Evolutionary conservation across 179 eudicot species (phyloP), one percentile per base, ranked within the genome.

Genomic region (Silene vulgaris): DNA sequence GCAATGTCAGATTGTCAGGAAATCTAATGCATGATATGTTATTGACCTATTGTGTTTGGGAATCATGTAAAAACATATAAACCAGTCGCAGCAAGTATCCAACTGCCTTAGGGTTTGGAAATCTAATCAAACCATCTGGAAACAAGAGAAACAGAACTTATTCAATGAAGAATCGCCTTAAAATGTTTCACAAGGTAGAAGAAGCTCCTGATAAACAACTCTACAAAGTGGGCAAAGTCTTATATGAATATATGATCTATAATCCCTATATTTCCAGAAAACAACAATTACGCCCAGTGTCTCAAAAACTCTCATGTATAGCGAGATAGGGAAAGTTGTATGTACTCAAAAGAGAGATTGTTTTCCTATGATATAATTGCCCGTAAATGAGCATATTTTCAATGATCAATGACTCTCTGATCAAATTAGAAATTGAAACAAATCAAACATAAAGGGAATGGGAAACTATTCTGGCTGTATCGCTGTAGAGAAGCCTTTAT

Each of bases 1-100:
- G 12, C 28, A 35, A 35, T 32, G 61, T 74, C 50, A 43, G 50
- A 23, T 23, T 32, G 61, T 74, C 50, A 43, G 50, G 50, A 74
- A 37, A 50, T 48, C 23, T 35, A 14, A 54, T 61, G 20, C 8
- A 67, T 4, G n/a, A 73, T 57, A 59, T 3, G 16, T 19, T 19
- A 40, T 11, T 0, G 26, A 50, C 1, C 26, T 29, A 37, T 21
- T 69, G 17, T 11, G 26, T 19, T 2, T 28, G 23, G 30, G 57
- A 19, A 69, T 40, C 26, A 69, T 3, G 57, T 65, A 69, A 21
- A 67, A 32, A 9, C 57, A 19, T 20, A 69, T 67, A 32, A 67
- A 67, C 5, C 16, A 69, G 11, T n/a, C 1, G 37, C 13, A 67
- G 5, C 26, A 7, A 37, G 23, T 28, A 8, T 65, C 50, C 3